Evolutionary conservation across 2,329 filamentous ascomycete species (phyloP).

Genomic region (Calonectria pseudoturangicola): DNA sequence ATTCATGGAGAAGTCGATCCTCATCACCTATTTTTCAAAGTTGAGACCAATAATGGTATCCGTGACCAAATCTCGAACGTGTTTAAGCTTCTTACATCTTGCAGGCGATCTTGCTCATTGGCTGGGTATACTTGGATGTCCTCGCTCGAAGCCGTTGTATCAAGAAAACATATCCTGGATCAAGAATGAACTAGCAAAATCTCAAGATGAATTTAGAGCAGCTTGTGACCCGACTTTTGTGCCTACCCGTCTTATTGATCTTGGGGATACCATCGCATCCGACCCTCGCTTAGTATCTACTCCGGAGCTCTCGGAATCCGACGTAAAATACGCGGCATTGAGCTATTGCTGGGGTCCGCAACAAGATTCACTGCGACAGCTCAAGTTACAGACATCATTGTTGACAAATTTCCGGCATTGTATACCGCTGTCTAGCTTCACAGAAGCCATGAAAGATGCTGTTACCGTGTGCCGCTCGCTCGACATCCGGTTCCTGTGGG

Average conservation of each 20-base stretch:
- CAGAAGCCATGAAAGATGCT: background rate
- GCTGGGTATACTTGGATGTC: constrained; percentile 4
- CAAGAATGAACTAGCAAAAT: background rate
- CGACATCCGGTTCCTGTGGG: background rate
- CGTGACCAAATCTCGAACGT: too few species aligned
- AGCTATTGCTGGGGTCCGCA: constrained; percentile 12
- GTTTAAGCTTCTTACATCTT: background rate
- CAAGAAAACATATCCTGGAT: background rate
- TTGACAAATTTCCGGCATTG: background rate
- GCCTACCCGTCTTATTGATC: background rate
- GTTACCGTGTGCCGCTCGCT: background rate
- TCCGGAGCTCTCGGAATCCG: background rate
- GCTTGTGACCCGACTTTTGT: background rate
- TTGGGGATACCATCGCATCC: background rate
- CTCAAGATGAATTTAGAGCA: background rate
- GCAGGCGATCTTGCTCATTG: background rate
- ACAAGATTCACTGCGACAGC: background rate
- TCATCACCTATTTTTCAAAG: background rate
- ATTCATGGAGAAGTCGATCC: background rate
- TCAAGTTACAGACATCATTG: background rate
- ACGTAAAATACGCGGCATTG: background rate
- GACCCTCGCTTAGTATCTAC: background rate
- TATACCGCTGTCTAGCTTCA: background rate
- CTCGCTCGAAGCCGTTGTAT: background rate
- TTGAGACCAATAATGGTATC: background rate